Evolutionary conservation across 2,329 filamentous ascomycete genomes (phyloP).

Genomic region (Diaporthe citrichinensis): DNA sequence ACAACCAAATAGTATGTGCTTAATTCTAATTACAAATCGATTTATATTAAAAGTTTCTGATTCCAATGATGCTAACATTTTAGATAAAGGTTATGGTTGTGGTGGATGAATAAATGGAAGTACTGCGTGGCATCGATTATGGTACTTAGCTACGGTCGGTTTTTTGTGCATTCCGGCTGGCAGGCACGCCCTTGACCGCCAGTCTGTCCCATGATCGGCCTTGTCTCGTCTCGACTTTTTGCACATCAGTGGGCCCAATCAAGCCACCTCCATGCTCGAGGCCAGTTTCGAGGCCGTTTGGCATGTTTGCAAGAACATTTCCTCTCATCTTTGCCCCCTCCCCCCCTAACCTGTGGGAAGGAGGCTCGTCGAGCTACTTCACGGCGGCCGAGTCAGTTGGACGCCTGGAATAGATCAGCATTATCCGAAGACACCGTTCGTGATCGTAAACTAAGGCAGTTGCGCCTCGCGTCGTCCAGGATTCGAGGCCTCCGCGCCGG

Average conservation of each 20-base stretch:
- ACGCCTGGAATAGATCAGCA: slow-evolving; percentile 26
- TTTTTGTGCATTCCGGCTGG: too few species aligned
- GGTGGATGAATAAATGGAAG: too few species aligned
- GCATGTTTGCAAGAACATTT: slow-evolving; percentile 27
- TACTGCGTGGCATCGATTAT: too few species aligned
- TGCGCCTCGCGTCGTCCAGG: not conserved
- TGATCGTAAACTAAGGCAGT: slow-evolving; percentile 1
- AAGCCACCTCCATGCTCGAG: slow-evolving; percentile 21
- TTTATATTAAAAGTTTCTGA: too few species aligned
- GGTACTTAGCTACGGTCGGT: too few species aligned
- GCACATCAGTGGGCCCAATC: slow-evolving; percentile 35
- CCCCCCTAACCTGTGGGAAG: not conserved
- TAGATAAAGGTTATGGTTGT: too few species aligned
- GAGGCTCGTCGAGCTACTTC: slow-evolving; percentile 9
- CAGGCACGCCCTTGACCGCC: slow-evolving; percentile 14
- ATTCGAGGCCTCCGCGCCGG: not conserved
- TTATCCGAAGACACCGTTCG: slow-evolving; percentile 10
- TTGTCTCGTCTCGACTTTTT: slow-evolving; percentile 40
- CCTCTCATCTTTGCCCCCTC: not conserved
- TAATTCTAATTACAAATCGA: too few species aligned
- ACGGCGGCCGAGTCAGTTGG: slow-evolving; percentile 23
- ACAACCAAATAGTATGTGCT: too few species aligned
- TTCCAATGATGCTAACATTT: too few species aligned
- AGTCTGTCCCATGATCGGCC: slow-evolving; percentile 29
- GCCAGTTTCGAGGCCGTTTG: slow-evolving; percentile 37